phyloP scores from a whole-genome alignment of 345 rosid species.

The Bruguiera sexangula region DNA sequence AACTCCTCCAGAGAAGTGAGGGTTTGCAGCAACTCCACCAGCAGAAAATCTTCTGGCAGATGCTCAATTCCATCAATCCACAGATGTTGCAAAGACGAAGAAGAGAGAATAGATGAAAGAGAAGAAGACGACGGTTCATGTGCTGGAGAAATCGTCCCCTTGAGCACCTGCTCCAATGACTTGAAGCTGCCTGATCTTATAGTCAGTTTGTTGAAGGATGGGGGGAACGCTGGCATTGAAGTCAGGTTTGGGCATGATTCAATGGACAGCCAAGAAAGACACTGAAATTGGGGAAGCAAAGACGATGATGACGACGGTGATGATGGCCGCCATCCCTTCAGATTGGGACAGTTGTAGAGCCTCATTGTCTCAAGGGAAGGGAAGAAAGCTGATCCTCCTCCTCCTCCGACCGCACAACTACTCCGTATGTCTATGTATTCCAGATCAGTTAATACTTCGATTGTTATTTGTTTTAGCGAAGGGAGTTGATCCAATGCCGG shows the following conservation, averaged over 20 bases:
- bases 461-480: not conserved
- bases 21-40: too few relatives aligned
- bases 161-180: too few relatives aligned
- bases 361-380: conserved; percentile 4
- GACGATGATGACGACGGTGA: not conserved
- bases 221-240: conserved; percentile 8
- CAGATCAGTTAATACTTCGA: not conserved
- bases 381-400: not conserved
- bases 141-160: too few relatives aligned
- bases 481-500: conserved; percentile 13
- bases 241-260: conserved; percentile 11
- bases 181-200: too few relatives aligned
- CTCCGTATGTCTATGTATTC: conserved; percentile 14
- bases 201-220: not conserved
- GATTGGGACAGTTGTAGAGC: conserved; percentile 4
- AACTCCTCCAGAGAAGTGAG: too few relatives aligned
- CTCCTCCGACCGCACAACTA: not conserved
- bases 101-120: too few relatives aligned
- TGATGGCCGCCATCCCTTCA: conserved; percentile 13
- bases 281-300: not conserved
- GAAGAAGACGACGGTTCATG: too few relatives aligned
- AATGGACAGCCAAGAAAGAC: not conserved
- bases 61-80: too few relatives aligned
- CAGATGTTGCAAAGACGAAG: too few relatives aligned
- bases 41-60: too few relatives aligned